Percentiles rank a stretch among this genome's conserved stretches.
Evolutionary conservation across 169 alveolate species (phyloP).

Genomic region (Amoebophrya sp.): DNA sequence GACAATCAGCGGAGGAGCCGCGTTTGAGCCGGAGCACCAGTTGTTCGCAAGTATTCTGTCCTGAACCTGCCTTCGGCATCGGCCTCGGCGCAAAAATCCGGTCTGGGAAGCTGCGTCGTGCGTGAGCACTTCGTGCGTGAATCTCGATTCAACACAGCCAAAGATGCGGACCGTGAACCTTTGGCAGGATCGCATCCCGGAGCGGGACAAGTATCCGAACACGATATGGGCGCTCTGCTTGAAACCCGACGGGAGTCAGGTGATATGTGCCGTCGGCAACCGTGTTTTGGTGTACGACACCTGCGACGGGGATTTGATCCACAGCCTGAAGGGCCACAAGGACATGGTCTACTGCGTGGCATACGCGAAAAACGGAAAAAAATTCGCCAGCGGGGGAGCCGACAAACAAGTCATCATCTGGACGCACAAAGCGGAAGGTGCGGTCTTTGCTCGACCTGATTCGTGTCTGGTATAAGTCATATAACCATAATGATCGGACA

Average conservation of each 20-base stretch:
- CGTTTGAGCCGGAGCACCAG: too few relatives aligned
- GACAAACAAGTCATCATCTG: slow-evolving; percentile 52
- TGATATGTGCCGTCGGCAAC: slow-evolving; percentile 38
- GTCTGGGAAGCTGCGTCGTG: too few relatives aligned
- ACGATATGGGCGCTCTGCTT: slow-evolving; percentile 41
- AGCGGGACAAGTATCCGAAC: slow-evolving; percentile 29
- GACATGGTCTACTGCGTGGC: slow-evolving; percentile 60
- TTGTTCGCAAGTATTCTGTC: too few relatives aligned
- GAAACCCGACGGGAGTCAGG: slow-evolving; percentile 42
- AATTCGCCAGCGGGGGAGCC: slow-evolving; percentile 70
- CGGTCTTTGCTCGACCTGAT: too few relatives aligned
- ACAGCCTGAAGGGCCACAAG: slow-evolving; percentile 40
- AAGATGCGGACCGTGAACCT: not conserved
- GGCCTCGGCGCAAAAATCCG: too few relatives aligned
- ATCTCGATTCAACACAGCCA: too few relatives aligned
- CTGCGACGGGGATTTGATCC: slow-evolving; percentile 33
- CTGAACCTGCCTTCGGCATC: too few relatives aligned
- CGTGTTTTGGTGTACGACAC: slow-evolving; percentile 41
- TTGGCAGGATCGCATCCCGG: slow-evolving; percentile 32
- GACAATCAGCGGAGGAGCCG: too few relatives aligned
- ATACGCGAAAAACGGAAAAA: slow-evolving; percentile 62
- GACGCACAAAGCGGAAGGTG: slow-evolving; percentile 50
- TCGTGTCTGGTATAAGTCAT: too few relatives aligned
- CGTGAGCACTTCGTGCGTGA: too few relatives aligned
- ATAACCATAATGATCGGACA: too few relatives aligned